These are phyloP conservation scores for Clarireedia paspali DNA, from an alignment of 2,329 filamentous ascomycete species.

Conservation along the genomic window DNA sequence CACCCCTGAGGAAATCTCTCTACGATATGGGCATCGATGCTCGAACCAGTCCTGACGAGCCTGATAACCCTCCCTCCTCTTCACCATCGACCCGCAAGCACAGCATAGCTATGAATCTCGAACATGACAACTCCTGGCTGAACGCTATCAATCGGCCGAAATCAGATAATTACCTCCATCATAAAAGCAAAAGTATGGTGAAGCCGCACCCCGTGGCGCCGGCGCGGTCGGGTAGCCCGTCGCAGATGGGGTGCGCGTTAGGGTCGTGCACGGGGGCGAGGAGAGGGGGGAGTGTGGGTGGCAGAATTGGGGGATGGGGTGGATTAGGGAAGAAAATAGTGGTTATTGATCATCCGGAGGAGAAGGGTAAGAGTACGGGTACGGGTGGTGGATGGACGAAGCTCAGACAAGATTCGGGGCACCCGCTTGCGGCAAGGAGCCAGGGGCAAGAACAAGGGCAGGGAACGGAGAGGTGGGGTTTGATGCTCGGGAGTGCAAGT, in stretches of 20 bases:
- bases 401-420: constrained; percentile 16
- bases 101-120: not conserved
- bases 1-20: constrained; percentile 5
- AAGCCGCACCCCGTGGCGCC: constrained; percentile 15
- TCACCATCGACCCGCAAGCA: not conserved
- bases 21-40: constrained; percentile 21
- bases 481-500: not conserved
- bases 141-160: not conserved
- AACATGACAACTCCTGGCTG: not conserved
- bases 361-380: not conserved
- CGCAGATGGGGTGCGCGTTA: constrained; percentile 16
- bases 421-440: constrained; percentile 9
- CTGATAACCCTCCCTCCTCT: too few relatives aligned
- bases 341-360: not conserved
- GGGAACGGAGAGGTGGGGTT: not conserved
- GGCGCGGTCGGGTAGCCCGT: constrained; percentile 11
- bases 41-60: not conserved
- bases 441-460: not conserved
- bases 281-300: constrained; percentile 11
- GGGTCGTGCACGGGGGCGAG: constrained; percentile 14
- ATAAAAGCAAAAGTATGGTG: constrained; percentile 9
- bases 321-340: constrained; percentile 13
- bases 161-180: not conserved
- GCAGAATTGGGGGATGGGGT: constrained; percentile 16
- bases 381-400: not conserved